These are phyloP conservation scores for Cryoendolithus antarcticus DNA, from an alignment of 2,329 filamentous ascomycete species.

Conservation along the genomic window DNA sequence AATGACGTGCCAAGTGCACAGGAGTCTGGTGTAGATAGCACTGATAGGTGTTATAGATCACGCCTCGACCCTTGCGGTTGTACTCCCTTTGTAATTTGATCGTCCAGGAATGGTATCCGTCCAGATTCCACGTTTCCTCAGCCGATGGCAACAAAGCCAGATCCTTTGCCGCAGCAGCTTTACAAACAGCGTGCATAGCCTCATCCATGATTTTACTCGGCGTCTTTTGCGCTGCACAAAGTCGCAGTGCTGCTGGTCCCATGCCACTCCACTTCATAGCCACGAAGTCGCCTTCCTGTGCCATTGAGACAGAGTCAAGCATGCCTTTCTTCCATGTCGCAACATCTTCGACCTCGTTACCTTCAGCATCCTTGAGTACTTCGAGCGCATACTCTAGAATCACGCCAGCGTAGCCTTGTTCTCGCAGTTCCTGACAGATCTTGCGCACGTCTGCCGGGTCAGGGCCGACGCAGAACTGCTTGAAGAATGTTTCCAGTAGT, in stretches of 20 bases:
- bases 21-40: constrained; percentile 41
- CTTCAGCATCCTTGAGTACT: constrained; percentile 48
- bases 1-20: constrained; percentile 31
- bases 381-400: constrained; percentile 77
- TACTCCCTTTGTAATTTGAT: constrained; percentile 42
- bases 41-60: constrained; percentile 59
- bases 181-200: constrained; percentile 64
- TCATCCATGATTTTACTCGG: constrained; percentile 53
- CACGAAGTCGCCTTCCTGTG: constrained; percentile 40
- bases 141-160: constrained; percentile 74
- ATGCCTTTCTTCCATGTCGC: constrained; percentile 62
- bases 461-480: constrained; percentile 82
- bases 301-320: constrained; percentile 54
- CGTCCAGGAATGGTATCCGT: constrained; percentile 71
- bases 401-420: constrained; percentile 69
- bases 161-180: constrained; percentile 54
- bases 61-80: constrained; percentile 41
- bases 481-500: constrained; percentile 75
- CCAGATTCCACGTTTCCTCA: constrained; percentile 68
- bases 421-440: constrained; percentile 54
- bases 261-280: constrained; percentile 66
- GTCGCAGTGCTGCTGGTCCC: constrained; percentile 57
- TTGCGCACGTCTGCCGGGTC: constrained; percentile 52
- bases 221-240: constrained; percentile 49
- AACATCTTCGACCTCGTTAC: constrained; percentile 49